A percentile compares a stretch with the other conserved stretches of the same genome.
Evolutionary conservation across 1,284 basidiomycete genomes (phyloP).

Genomic region (Tilletia caries): DNA sequence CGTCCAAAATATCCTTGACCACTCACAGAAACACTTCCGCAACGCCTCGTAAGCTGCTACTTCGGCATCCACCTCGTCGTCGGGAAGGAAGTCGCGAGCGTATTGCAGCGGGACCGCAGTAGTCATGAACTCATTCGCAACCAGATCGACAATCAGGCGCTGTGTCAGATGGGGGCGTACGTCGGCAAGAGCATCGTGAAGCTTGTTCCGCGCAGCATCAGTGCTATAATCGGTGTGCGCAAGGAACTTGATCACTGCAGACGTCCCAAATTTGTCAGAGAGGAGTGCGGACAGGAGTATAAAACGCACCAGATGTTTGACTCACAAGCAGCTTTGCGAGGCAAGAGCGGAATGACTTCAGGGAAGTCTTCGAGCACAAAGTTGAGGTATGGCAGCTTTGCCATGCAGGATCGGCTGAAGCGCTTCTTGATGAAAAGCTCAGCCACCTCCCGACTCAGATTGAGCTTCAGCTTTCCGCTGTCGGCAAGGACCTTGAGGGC

Average conservation of each 20-base stretch:
- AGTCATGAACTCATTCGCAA: conserved; percentile 3
- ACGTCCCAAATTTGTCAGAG: not conserved
- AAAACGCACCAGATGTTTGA: not conserved
- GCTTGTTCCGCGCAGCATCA: not conserved
- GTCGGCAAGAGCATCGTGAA: not conserved
- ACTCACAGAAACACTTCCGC: not conserved
- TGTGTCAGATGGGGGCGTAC: not conserved
- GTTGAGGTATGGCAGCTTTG: not conserved
- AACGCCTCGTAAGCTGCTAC: not conserved
- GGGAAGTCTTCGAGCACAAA: not conserved
- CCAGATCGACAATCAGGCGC: not conserved
- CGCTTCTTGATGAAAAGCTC: not conserved
- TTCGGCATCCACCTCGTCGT: not conserved
- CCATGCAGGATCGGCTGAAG: not conserved
- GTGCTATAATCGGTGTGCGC: not conserved
- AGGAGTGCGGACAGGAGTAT: too few relatives aligned
- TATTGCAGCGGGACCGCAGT: not conserved
- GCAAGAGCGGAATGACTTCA: not conserved
- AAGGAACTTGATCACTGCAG: not conserved
- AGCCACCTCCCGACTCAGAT: not conserved
- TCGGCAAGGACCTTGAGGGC: not conserved
- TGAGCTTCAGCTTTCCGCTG: not conserved
- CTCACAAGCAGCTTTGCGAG: not conserved
- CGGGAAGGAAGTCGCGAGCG: not conserved
- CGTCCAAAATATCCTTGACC: not conserved